phyloP scores from a whole-genome alignment of 164 flowering plant species.

The Nelumbo lutea region DNA sequence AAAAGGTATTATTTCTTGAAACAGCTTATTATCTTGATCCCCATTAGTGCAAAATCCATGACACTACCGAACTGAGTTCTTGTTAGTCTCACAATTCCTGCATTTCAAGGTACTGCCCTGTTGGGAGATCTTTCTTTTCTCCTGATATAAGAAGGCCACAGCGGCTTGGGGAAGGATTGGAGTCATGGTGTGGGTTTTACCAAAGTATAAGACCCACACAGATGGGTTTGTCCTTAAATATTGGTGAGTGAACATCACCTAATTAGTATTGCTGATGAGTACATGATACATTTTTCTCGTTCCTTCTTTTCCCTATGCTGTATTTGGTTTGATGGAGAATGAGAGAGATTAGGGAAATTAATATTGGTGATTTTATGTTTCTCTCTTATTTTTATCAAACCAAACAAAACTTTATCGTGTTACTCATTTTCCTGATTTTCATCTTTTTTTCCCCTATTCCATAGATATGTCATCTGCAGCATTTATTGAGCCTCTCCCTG shows the following conservation, averaged over 20 bases:
- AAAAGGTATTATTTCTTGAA: conserved; percentile 42
- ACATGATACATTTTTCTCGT: neutral
- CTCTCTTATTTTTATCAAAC: too few species aligned
- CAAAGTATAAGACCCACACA: conserved; percentile 96
- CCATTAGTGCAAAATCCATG: neutral
- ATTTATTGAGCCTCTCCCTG: conserved; percentile 78
- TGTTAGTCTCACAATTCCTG: conserved; percentile 6
- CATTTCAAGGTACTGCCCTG: conserved; percentile 51
- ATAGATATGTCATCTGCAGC: conserved; percentile 78
- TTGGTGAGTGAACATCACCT: conserved; percentile 39
- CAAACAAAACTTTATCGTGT: neutral
- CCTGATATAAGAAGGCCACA: conserved; percentile 69
- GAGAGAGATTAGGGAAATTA: too few species aligned
- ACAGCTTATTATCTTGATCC: neutral
- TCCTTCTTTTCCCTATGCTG: neutral
- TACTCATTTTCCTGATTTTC: neutral
- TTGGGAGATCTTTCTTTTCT: conserved; percentile 86
- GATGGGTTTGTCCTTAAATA: conserved; percentile 90
- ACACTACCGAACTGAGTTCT: neutral
- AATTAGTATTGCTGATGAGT: neutral
- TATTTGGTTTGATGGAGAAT: neutral
- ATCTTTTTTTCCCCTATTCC: conserved; percentile 9
- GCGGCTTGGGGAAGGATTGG: conserved; percentile 84
- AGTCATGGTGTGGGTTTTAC: conserved; percentile 93
- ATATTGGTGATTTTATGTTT: neutral